Base-by-base conservation (phyloP, 1,284 basidiomycete genomes). In the Papiliotrema nemorosa region DNA sequence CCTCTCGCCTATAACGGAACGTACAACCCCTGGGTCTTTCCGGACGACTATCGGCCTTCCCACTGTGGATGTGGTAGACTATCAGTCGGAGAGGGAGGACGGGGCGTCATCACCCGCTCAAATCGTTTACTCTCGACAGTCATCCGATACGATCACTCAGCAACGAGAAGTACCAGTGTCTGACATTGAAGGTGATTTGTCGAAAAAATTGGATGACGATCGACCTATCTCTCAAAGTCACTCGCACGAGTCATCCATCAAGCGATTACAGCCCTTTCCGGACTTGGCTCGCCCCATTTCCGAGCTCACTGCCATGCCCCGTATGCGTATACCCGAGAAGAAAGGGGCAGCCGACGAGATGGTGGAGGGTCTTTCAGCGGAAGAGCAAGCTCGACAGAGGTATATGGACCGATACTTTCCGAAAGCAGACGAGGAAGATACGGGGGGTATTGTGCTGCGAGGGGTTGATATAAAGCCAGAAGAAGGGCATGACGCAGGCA, bases 1-100 rank as follows among this genome's bases (percentile, higher is more conserved):
- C 16, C 57, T 69, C 14, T 64, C 67, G 3, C 65, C 67, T 21
- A 67, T 69, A 52, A 69, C 62, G 9, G 67, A 69, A 40, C 55
- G 59, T 45, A 63, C 58, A 12, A 59, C 65, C 2, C 63, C 60
- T 1, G 51, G 46, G 2, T 63, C 63, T 10, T 31, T 52, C 3
- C 53, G 57, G n/a, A 51, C 55, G n/a, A n/a, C n/a, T 24, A 52
- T 56, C 12, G 21, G 44, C 13, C 49, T 62, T 9, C 59, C 56
- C 3, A 10, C 27, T 5, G 33, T 49, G 20, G 44, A 49, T 16
- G 18, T 18, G 39, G 13, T 34, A 31, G 27, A 49, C n/a, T 52
- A 45, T 18, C 29, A 26, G 13, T 25, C 42, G 10, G 42, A 52
- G 29, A 35, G 26, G 2, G 54, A 58, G 18, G 47, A 16, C n/a